phyloP scores from a whole-genome alignment of 2,329 filamentous ascomycete species.

The Colletotrichum phormii region DNA sequence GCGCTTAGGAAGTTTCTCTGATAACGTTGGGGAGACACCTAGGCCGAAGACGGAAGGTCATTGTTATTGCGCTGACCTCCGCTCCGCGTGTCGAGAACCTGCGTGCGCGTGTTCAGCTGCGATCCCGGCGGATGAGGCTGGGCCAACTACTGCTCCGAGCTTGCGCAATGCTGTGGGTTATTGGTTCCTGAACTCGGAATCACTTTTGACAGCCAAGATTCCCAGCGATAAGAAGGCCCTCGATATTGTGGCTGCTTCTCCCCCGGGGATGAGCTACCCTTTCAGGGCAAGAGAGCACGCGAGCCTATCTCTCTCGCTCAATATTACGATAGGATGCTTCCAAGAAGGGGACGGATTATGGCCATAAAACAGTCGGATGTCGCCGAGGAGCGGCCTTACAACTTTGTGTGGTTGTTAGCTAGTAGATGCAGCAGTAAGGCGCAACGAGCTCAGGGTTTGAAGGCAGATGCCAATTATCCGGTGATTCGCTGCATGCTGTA shows the following conservation, averaged over 20 bases:
- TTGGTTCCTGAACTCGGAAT: not conserved
- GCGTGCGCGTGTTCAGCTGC: not conserved
- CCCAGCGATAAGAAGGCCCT: constrained; percentile 3
- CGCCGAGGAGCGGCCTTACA: constrained; percentile 4
- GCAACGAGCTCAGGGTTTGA: not conserved
- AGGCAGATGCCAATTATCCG: not conserved
- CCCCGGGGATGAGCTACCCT: constrained; percentile 13
- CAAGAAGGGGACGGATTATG: not conserved
- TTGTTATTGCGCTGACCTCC: constrained; percentile 4
- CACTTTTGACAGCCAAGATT: not conserved
- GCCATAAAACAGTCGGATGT: constrained; percentile 5
- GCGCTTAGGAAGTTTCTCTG: not conserved
- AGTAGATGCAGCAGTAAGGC: not conserved
- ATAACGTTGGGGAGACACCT: constrained; percentile 17
- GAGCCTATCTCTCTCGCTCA: not conserved
- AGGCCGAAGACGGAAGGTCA: constrained; percentile 31
- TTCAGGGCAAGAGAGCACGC: constrained; percentile 28
- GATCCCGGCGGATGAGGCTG: not conserved
- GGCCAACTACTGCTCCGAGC: not conserved
- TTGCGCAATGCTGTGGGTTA: not conserved
- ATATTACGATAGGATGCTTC: not conserved
- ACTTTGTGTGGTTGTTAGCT: not conserved
- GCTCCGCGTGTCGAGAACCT: not conserved
- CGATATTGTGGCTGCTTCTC: not conserved
- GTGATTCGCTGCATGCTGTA: not conserved